phyloP scores from a whole-genome alignment of 495 filamentous ascomycete species.

The Trichoderma reesei region DNA sequence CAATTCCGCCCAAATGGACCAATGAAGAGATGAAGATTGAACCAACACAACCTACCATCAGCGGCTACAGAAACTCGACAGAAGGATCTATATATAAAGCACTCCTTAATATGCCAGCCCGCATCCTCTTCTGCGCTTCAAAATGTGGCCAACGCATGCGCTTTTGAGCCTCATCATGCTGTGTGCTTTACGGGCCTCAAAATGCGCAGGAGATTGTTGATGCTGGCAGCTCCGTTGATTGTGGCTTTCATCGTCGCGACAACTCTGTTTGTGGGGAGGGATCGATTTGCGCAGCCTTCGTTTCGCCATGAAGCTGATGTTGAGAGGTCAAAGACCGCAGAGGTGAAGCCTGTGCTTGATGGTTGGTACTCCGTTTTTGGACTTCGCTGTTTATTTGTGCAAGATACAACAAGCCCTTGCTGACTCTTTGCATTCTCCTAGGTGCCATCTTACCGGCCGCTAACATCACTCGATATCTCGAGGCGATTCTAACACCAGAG shows the following conservation, averaged over 20 bases:
- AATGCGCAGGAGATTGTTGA: background rate
- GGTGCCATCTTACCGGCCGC: conserved; percentile 3
- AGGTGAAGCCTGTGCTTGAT: background rate
- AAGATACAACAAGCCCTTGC: background rate
- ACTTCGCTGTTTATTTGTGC: background rate
- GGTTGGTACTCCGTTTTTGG: background rate
- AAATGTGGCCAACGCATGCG: background rate
- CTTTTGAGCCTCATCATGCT: background rate
- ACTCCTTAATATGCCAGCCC: background rate
- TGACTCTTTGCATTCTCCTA: background rate
- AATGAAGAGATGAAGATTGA: background rate
- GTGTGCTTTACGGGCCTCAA: background rate
- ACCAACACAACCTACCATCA: background rate
- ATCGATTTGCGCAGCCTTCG: background rate
- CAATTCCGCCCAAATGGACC: background rate
- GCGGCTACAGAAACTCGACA: background rate
- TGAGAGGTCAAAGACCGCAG: background rate
- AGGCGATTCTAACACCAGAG: background rate
- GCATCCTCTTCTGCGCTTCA: background rate
- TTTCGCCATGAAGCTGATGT: background rate
- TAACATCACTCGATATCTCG: conserved; percentile 6
- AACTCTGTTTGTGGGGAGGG: background rate
- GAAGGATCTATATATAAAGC: too few relatives aligned
- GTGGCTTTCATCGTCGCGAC: background rate
- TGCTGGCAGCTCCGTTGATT: background rate